Evolutionary conservation across 306 rosid genomes (phyloP).

Genomic region (Astragalus glycyphyllos): DNA sequence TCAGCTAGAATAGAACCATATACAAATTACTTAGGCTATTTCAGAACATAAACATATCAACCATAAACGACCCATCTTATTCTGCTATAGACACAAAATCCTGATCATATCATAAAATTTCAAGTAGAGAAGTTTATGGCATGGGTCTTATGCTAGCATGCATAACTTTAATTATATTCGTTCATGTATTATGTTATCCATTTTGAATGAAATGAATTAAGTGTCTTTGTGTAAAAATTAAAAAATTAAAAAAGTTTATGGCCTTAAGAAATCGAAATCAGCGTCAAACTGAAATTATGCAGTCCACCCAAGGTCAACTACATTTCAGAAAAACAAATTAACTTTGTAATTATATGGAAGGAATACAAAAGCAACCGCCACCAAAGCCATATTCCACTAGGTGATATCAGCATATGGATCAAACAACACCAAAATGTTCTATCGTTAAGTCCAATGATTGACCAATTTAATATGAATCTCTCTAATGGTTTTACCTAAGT

Average conservation of each 20-base stretch:
- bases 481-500: neutral
- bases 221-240: too few relatives aligned
- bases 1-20: constrained; percentile 46
- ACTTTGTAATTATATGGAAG: neutral
- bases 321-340: constrained; percentile 20
- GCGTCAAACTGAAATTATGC: constrained; percentile 9
- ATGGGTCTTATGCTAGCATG: neutral
- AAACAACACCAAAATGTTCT: constrained; percentile 1
- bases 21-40: constrained; percentile 22
- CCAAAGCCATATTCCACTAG: constrained; percentile 9
- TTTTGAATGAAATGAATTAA: too few relatives aligned
- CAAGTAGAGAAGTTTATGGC: constrained; percentile 10
- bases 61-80: constrained; percentile 4
- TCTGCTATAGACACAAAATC: constrained; percentile 7
- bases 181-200: too few relatives aligned
- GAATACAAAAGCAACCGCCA: constrained; percentile 10
- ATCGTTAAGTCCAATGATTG: neutral
- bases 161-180: too few relatives aligned
- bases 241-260: neutral
- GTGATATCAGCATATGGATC: neutral
- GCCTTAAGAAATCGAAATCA: constrained; percentile 33
- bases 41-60: constrained; percentile 32
- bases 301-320: constrained; percentile 28
- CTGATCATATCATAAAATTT: neutral
- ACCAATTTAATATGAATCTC: constrained; percentile 12